Evolutionary conservation across 352 stramenopile genomes (phyloP).

Genomic region (Phytophthora sansomeana): DNA sequence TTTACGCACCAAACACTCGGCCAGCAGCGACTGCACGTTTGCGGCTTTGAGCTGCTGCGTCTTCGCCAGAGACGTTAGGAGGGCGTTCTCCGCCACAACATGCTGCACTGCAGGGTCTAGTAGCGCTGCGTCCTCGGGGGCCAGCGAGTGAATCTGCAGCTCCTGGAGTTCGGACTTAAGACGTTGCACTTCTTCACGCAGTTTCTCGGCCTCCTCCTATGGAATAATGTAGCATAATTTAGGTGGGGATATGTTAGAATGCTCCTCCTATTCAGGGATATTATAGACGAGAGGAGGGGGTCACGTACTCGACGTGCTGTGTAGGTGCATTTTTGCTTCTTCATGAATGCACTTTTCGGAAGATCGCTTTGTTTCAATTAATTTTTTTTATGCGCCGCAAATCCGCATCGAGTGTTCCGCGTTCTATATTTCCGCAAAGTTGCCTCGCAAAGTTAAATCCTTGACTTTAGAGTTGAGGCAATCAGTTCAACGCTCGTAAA

Average conservation of each 20-base stretch:
- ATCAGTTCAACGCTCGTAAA: too few species aligned
- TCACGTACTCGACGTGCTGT: constrained; percentile 18
- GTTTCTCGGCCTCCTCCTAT: constrained; percentile 36
- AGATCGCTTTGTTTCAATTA: too few species aligned
- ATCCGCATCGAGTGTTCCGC: too few species aligned
- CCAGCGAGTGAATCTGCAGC: constrained; percentile 14
- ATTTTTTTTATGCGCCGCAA: too few species aligned
- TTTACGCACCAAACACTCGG: constrained; percentile 28
- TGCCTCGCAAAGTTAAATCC: too few species aligned
- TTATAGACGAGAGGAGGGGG: too few species aligned
- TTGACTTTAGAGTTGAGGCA: too few species aligned
- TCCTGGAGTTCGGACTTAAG: constrained; percentile 30
- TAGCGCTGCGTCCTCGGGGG: constrained; percentile 18
- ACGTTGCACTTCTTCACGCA: constrained; percentile 19
- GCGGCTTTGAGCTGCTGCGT: constrained; percentile 47
- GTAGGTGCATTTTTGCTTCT: constrained; percentile 37
- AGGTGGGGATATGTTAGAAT: not conserved
- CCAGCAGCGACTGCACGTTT: constrained; percentile 41
- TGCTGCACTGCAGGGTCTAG: constrained; percentile 20
- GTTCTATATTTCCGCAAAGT: too few species aligned
- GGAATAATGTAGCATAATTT: not conserved
- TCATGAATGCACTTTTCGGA: too few species aligned
- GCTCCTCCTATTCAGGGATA: too few species aligned
- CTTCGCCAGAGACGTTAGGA: constrained; percentile 37
- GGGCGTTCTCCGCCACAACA: constrained; percentile 29